These are phyloP conservation scores for Yamadazyma philogaea DNA, from an alignment of 805 yeast species.

Conservation along the genomic window DNA sequence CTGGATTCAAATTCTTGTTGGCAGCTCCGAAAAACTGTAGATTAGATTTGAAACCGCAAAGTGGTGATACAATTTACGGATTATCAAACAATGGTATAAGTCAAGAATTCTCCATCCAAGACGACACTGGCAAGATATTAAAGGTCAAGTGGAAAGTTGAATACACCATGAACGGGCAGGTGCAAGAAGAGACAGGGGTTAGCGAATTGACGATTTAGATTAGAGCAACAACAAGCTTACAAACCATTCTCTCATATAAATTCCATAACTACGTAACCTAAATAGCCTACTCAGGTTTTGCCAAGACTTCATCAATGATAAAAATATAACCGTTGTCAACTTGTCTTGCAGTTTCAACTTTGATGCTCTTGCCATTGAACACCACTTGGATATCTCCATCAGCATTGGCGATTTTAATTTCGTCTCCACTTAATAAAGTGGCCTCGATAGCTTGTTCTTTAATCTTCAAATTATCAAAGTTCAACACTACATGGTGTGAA, in stretches of 20 bases:
- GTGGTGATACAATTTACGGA: slow-evolving; percentile 50
- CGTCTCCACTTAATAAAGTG: slow-evolving; percentile 15
- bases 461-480: slow-evolving; percentile 20
- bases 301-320: slow-evolving; percentile 34
- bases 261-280: neutral
- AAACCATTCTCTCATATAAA: neutral
- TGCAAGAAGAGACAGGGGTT: slow-evolving; percentile 58
- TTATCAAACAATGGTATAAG: slow-evolving; percentile 47
- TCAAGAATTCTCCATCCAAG: slow-evolving; percentile 48
- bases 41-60: slow-evolving; percentile 60
- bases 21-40: slow-evolving; percentile 69
- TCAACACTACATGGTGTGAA: slow-evolving; percentile 54
- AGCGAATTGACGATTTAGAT: slow-evolving; percentile 15
- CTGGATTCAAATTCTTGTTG: slow-evolving; percentile 54
- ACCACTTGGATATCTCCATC: slow-evolving; percentile 3
- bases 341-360: slow-evolving; percentile 25
- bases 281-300: slow-evolving; percentile 17
- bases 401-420: slow-evolving; percentile 17
- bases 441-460: slow-evolving; percentile 7
- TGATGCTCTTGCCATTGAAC: slow-evolving; percentile 14
- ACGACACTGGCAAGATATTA: slow-evolving; percentile 35
- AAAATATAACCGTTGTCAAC: slow-evolving; percentile 41
- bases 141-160: slow-evolving; percentile 76
- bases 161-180: slow-evolving; percentile 47
- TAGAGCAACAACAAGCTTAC: neutral